These are phyloP conservation scores for Kazachstania psychrophila DNA, from an alignment of 805 yeast species.

Conservation along the genomic window DNA sequence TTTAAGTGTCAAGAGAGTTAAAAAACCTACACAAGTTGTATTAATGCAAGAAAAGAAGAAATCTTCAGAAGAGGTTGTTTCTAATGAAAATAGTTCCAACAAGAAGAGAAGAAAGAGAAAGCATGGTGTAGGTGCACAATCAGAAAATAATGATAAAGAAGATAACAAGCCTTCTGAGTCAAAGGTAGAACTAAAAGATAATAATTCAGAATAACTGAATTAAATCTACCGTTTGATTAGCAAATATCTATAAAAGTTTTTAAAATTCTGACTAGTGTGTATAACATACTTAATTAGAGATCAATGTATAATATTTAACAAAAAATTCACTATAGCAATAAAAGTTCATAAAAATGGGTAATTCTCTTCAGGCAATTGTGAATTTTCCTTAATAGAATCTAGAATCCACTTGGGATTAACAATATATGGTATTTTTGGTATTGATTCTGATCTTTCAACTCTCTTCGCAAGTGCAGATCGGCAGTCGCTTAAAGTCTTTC, in stretches of 20 bases:
- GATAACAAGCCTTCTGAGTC: neutral
- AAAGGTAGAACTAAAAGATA: no score
- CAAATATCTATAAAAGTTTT: no score
- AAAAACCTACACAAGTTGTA: constrained; percentile 19
- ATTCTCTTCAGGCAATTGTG: constrained; percentile 29
- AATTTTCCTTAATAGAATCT: constrained; percentile 26
- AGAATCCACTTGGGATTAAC: constrained; percentile 33
- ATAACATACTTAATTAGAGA: no score
- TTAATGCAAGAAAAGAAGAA: no score
- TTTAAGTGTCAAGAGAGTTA: constrained; percentile 74
- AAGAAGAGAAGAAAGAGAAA: constrained; percentile 18
- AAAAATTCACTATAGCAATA: no score
- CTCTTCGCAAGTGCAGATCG: neutral
- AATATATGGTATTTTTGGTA: constrained; percentile 25
- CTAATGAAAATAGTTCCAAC: neutral
- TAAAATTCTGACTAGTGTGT: no score
- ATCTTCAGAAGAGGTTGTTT: neutral
- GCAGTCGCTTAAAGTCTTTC: neutral
- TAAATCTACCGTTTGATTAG: no score
- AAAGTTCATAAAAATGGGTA: constrained; percentile 8
- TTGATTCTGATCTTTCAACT: neutral
- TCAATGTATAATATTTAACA: neutral
- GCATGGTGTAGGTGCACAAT: constrained; percentile 8
- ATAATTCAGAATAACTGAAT: no score
- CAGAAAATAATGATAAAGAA: neutral